Evolutionary conservation across 352 stramenopile genomes (phyloP), one percentile per base, ranked within the genome.

Genomic region (Phytophthora pistaciae): DNA sequence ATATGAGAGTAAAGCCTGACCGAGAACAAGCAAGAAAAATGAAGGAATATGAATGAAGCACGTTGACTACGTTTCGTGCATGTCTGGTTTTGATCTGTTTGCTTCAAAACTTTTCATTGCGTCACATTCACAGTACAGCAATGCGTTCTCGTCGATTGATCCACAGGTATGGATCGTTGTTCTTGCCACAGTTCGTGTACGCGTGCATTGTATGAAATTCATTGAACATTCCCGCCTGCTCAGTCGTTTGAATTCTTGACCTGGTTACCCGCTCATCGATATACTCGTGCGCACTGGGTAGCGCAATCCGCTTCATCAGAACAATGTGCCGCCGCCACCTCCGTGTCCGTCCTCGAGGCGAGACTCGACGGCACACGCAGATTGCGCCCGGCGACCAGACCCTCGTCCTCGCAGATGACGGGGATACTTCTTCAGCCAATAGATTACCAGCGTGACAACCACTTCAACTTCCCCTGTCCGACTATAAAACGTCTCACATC

Each of bases 391-490:
- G 29, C 29, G 29, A 10, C 29, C 3, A 33, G 29, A 8, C 29
- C 29, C 29, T 33, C 7, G 29, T 10, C 29, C 29, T 33, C 29
- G 29, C 29, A 33, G 29, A 33, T 33, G 29, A 33, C 29, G 29
- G 36, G 36, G 13, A 44, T 18, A 18, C 36, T 8, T 44, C 13
- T 44, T 7, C 36, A 16, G 16, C 36, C 36, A 44, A 44, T 44
- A 44, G 36, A 44, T 44, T 44, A 3, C 13, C 36, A 44, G 36
- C 36, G 13, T n/a, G 13, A 13, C 36, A 44, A 44, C 44, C 56
- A 64, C 58, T 64, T 56, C 58, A 64, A 64, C 29, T 31, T 64
- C 5, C 27, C 55, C 23, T 64, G 58, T 64, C 44, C 58, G 1
- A n/a, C 1, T 14, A 13, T 13, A 64, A 64, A n/a, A 6, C 11